A percentile compares a stretch with the other conserved stretches of the same genome.
Conservation (phyloP, 23 red algal species). For the Gracilaria domingensis region DNA sequence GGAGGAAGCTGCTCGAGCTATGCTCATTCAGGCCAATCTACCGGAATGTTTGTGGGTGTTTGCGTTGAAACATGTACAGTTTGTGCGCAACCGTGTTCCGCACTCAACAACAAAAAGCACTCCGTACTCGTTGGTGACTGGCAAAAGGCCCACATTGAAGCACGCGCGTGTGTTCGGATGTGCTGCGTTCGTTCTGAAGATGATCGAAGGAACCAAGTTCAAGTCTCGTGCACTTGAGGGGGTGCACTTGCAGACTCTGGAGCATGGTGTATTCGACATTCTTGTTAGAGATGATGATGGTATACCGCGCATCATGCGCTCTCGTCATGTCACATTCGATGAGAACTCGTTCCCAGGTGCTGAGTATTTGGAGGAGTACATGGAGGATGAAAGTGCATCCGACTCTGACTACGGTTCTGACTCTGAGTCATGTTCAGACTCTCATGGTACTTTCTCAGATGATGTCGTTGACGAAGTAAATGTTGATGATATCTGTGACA, state of each 20-base stretch:
- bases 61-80: conserved; percentile 13
- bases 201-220: conserved; percentile 17
- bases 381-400: conserved; percentile 6
- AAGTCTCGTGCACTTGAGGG: conserved; percentile 54
- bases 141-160: conserved; percentile 4
- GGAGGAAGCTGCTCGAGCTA: conserved; percentile 14
- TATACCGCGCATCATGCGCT: background rate
- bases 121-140: conserved; percentile 1
- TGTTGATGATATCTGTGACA: too few species aligned
- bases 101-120: background rate
- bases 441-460: background rate
- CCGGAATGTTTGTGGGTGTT: background rate
- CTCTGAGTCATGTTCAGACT: background rate
- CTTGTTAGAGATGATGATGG: conserved; percentile 14
- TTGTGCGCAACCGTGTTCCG: background rate
- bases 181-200: background rate
- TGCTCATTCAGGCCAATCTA: background rate
- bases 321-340: conserved; percentile 8
- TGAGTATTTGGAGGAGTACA: conserved; percentile 9
- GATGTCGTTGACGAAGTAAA: background rate
- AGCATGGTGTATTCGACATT: conserved; percentile 11
- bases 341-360: too few species aligned
- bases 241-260: conserved; percentile 54
- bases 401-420: background rate
- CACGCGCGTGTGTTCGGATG: conserved; percentile 45